A percentile compares a stretch with the other conserved stretches of the same genome.
Conservation (phyloP, 257 asterid species). For the Lycium ferocissimum region DNA sequence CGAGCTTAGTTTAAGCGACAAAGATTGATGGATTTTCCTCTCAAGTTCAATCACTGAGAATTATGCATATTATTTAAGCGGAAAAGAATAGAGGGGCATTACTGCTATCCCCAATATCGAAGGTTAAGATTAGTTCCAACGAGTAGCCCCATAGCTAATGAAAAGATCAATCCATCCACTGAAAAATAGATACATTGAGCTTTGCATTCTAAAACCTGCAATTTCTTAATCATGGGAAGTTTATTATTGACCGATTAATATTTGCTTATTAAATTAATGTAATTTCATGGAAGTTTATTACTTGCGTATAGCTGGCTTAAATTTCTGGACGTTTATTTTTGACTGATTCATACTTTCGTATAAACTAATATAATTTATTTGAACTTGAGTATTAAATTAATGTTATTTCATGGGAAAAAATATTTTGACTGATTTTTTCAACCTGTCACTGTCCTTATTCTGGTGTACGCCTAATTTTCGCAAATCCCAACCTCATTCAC, state of each 20-base stretch:
- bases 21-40: too few species aligned
- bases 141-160: too few species aligned
- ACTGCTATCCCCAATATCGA: too few species aligned
- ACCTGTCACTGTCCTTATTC: not conserved
- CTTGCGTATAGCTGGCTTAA: too few species aligned
- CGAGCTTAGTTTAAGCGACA: too few species aligned
- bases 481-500: slow-evolving; percentile 38
- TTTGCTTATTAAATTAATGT: not conserved
- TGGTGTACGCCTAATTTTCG: not conserved
- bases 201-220: not conserved
- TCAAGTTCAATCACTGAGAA: too few species aligned
- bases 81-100: too few species aligned
- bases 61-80: too few species aligned
- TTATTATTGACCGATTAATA: not conserved
- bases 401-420: not conserved
- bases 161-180: too few species aligned
- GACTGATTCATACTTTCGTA: not conserved
- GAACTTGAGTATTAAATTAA: not conserved
- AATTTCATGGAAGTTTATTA: not conserved
- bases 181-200: not conserved
- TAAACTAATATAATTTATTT: not conserved
- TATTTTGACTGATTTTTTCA: not conserved
- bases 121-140: too few species aligned
- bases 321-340: not conserved
- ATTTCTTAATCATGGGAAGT: not conserved